phyloP scores from a whole-genome alignment of 208 protist genomes.

The Wallacemonas rigidus region DNA sequence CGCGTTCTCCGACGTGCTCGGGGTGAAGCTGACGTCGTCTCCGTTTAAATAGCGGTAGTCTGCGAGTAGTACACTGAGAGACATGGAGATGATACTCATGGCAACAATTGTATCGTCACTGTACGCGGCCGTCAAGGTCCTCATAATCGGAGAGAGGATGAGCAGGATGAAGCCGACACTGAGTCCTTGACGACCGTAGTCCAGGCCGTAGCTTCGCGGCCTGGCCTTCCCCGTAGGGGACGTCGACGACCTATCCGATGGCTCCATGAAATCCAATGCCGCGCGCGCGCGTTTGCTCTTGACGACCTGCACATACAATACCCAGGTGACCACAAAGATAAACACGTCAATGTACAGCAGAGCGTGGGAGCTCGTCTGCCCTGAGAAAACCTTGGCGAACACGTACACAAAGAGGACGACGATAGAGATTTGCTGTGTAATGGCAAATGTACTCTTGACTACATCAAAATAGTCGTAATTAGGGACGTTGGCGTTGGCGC shows the following conservation, averaged over 20 bases:
- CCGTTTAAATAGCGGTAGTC: constrained; percentile 91
- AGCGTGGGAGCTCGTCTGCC: constrained; percentile 32
- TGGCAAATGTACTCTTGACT: constrained; percentile 77
- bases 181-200: constrained; percentile 55
- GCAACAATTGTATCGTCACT: constrained; percentile 91
- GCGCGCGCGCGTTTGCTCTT: constrained; percentile 20
- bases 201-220: constrained; percentile 28
- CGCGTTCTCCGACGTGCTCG: constrained; percentile 79
- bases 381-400: constrained; percentile 62
- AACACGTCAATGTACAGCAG: constrained; percentile 66
- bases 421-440: constrained; percentile 87
- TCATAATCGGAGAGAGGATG: constrained; percentile 79
- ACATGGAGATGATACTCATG: constrained; percentile 80
- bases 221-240: neutral
- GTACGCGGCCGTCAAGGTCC: constrained; percentile 85
- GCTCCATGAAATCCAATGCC: constrained; percentile 3
- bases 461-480: constrained; percentile 78
- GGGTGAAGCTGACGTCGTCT: constrained; percentile 60
- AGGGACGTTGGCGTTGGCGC: constrained; percentile 77
- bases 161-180: constrained; percentile 59
- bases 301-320: constrained; percentile 38
- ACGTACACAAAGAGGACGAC: constrained; percentile 83
- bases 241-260: neutral
- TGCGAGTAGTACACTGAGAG: constrained; percentile 67
- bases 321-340: constrained; percentile 37